phyloP scores from a whole-genome alignment of 129 eudicot species.

The carrot (Daucus carota) region DNA sequence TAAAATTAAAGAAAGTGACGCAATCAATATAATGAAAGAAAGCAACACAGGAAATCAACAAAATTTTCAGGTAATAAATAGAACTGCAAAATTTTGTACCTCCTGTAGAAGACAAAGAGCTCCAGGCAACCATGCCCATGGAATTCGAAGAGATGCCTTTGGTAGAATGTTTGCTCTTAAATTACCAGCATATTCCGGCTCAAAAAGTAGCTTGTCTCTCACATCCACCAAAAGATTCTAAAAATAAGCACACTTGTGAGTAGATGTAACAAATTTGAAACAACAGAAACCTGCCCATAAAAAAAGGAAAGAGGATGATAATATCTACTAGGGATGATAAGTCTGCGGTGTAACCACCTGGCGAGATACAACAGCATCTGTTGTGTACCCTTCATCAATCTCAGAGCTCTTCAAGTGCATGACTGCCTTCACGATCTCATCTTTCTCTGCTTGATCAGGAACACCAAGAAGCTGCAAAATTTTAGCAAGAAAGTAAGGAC shows the following conservation, averaged over 20 bases:
- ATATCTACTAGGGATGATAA: background rate
- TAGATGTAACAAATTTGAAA: conserved; percentile 1
- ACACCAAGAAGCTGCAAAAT: conserved; percentile 77
- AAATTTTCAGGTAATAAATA: background rate
- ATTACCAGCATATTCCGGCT: conserved; percentile 96
- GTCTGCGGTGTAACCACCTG: conserved; percentile 33
- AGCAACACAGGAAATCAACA: background rate
- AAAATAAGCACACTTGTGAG: background rate
- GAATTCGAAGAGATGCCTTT: conserved; percentile 78
- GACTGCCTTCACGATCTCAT: conserved; percentile 87
- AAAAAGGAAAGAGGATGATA: background rate
- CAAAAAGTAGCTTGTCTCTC: conserved; percentile 94
- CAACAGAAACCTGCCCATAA: background rate
- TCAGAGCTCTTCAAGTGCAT: conserved; percentile 73
- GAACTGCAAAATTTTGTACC: conserved; percentile 35
- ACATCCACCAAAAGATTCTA: conserved; percentile 91
- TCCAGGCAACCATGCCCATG: conserved; percentile 97
- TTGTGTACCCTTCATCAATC: conserved; percentile 88
- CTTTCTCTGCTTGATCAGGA: conserved; percentile 79
- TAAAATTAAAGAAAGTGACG: no score
- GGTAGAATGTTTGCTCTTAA: conserved; percentile 65
- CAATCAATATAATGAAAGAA: no score
- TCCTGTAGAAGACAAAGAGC: conserved; percentile 99
- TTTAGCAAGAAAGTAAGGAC: conserved; percentile 7
- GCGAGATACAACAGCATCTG: conserved; percentile 69